Evolutionary conservation across 2,329 filamentous ascomycete genomes (phyloP).

Genomic region (Lasiodiplodia sp.): DNA sequence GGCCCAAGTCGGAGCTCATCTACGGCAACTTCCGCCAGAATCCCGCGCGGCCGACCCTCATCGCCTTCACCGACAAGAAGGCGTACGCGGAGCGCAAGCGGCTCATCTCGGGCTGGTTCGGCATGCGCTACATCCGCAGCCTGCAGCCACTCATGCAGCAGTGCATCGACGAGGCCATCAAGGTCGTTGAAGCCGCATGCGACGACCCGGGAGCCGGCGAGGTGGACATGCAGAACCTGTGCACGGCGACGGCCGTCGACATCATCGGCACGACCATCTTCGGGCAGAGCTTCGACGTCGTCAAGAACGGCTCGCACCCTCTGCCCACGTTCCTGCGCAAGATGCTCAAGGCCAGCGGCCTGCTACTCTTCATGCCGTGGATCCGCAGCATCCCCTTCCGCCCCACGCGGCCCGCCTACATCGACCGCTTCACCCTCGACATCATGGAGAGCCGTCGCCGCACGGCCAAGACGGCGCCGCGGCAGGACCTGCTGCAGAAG

Average conservation of each 20-base stretch:
- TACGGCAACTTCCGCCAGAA: slow-evolving; percentile 19
- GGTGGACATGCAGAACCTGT: slow-evolving; percentile 3
- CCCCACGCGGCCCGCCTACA: background rate
- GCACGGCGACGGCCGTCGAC: background rate
- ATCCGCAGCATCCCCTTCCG: slow-evolving; percentile 8
- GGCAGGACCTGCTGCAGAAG: slow-evolving; percentile 16
- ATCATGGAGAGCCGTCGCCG: background rate
- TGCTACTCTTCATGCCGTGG: slow-evolving; percentile 7
- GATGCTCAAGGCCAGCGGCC: background rate
- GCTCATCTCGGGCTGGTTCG: slow-evolving; percentile 3
- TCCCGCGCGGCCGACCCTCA: slow-evolving; percentile 3
- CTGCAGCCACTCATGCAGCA: slow-evolving; percentile 9
- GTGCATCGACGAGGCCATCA: slow-evolving; percentile 7
- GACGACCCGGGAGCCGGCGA: background rate
- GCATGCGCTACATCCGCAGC: slow-evolving; percentile 8
- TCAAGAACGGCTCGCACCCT: background rate
- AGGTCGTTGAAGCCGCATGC: background rate
- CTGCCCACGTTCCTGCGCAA: background rate
- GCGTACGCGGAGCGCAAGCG: slow-evolving; percentile 10
- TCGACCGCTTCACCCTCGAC: slow-evolving; percentile 10
- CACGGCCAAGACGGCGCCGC: background rate
- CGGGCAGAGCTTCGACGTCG: slow-evolving; percentile 17
- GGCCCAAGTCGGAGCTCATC: background rate
- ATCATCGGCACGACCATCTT: slow-evolving; percentile 24
- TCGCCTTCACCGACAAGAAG: slow-evolving; percentile 22